A percentile compares a stretch with the other conserved stretches of the same genome.
Conservation (phyloP, 2,329 filamentous ascomycete genomes). For the Penicillium palitans region DNA sequence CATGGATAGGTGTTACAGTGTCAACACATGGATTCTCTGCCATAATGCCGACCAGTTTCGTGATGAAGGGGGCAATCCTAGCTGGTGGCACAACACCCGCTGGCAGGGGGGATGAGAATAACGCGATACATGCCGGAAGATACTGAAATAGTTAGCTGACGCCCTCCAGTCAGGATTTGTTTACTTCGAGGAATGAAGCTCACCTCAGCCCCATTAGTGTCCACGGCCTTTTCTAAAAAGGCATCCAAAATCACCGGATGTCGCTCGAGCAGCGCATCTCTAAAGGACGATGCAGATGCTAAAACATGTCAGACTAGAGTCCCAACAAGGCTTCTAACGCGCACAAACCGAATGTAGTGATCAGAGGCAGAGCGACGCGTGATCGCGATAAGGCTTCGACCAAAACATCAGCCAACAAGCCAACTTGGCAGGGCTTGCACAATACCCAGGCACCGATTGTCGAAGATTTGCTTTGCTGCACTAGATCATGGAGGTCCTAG, state of each 20-base stretch:
- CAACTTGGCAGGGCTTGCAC: constrained; percentile 52
- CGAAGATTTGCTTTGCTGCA: constrained; percentile 30
- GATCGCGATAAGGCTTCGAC: constrained; percentile 53
- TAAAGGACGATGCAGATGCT: constrained; percentile 34
- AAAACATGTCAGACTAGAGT: constrained; percentile 8
- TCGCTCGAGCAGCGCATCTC: constrained; percentile 35
- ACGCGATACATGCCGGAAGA: constrained; percentile 31
- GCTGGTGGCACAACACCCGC: constrained; percentile 32
- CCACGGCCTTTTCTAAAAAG: constrained; percentile 34
- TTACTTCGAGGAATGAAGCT: constrained; percentile 7
- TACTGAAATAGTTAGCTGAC: constrained; percentile 27
- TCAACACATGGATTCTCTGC: constrained; percentile 33
- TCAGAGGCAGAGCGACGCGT: constrained; percentile 51
- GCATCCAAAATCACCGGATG: constrained; percentile 39
- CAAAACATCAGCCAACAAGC: constrained; percentile 48
- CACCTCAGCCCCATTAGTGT: constrained; percentile 33
- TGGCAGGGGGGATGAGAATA: constrained; percentile 40
- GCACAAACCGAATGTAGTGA: constrained; percentile 50
- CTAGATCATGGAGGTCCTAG: constrained; percentile 35
- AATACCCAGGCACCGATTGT: constrained; percentile 50
- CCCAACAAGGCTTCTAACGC: not conserved
- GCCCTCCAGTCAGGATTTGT: not conserved
- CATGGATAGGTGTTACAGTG: constrained; percentile 37
- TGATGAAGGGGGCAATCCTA: constrained; percentile 36
- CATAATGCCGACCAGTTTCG: constrained; percentile 31